Conservation (phyloP, 2,329 filamentous ascomycete genomes). For the Rhytidhysteron rufulum region DNA sequence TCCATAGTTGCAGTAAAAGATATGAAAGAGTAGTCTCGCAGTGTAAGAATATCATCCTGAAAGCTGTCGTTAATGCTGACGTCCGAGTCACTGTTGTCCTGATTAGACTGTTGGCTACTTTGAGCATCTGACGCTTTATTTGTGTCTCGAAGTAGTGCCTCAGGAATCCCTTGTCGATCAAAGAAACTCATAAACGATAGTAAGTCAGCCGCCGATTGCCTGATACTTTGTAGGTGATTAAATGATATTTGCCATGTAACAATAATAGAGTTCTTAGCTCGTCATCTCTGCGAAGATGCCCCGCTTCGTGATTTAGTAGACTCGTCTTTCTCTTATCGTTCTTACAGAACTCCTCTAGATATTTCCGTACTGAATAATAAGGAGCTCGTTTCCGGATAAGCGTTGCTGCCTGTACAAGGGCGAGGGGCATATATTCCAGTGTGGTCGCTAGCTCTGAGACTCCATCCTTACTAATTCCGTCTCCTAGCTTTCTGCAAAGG, state of each 20-base stretch:
- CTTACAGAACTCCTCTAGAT: slow-evolving; percentile 36
- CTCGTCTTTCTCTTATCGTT: slow-evolving; percentile 23
- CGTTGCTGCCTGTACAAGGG: slow-evolving; percentile 12
- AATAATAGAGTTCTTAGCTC: slow-evolving; percentile 30
- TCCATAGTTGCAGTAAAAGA: slow-evolving; percentile 8
- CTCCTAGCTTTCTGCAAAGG: slow-evolving; percentile 1
- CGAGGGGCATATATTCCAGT: slow-evolving; percentile 31
- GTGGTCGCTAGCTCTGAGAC: slow-evolving; percentile 5
- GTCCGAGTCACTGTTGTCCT: slow-evolving; percentile 5
- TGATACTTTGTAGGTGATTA: slow-evolving; percentile 27
- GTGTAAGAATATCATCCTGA: slow-evolving; percentile 29
- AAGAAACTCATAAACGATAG: slow-evolving; percentile 34
- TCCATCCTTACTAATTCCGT: not conserved
- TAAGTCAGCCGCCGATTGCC: slow-evolving; percentile 36
- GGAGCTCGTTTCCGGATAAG: slow-evolving; percentile 11
- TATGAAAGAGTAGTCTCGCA: slow-evolving; percentile 36
- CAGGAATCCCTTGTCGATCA: slow-evolving; percentile 3
- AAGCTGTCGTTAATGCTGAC: slow-evolving; percentile 11
- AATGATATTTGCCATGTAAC: slow-evolving; percentile 31
- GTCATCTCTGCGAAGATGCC: slow-evolving; percentile 28
- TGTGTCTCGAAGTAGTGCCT: slow-evolving; percentile 6
- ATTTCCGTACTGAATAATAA: slow-evolving; percentile 16
- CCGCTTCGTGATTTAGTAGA: slow-evolving; percentile 15
- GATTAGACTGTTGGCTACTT: slow-evolving; percentile 10
- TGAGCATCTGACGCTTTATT: slow-evolving; percentile 2